Percentiles rank a stretch among this genome's conserved stretches.
Conservation (phyloP, 192 early-diverging fungal genomes). For the Backusella morwellensis region DNA sequence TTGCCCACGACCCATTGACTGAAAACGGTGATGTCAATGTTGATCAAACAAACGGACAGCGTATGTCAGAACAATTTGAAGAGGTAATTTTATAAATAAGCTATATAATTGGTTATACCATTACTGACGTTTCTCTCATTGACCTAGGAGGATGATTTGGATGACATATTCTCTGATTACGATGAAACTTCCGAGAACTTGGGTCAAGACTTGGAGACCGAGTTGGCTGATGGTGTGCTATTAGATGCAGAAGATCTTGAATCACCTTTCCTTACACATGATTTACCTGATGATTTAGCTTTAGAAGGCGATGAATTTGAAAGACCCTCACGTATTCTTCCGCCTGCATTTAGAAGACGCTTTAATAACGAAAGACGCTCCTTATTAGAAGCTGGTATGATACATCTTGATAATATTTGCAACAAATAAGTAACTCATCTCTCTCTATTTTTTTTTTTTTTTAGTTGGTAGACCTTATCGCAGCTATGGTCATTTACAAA, state of each 20-base stretch:
- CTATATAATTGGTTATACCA: not conserved
- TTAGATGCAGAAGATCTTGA: conserved; percentile 48
- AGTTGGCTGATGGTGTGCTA: conserved; percentile 52
- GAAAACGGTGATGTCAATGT: conserved; percentile 24
- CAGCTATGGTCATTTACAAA: conserved; percentile 29
- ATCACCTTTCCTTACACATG: conserved; percentile 33
- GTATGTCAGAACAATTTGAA: conserved; percentile 29
- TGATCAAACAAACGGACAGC: conserved; percentile 44
- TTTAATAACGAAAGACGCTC: conserved; percentile 8
- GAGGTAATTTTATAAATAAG: conserved; percentile 19
- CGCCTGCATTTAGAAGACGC: conserved; percentile 34
- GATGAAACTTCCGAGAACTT: conserved; percentile 42
- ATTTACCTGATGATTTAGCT: conserved; percentile 52
- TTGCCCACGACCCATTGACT: conserved; percentile 15
- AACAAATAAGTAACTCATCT: not conserved
- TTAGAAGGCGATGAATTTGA: conserved; percentile 44
- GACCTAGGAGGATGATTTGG: conserved; percentile 30
- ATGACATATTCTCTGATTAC: conserved; percentile 31
- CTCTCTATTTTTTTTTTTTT: not conserved
- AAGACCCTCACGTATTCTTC: conserved; percentile 35
- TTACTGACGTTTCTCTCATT: not conserved
- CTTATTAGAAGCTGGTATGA: not conserved
- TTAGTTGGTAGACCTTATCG: conserved; percentile 40
- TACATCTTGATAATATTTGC: not conserved
- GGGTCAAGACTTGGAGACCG: conserved; percentile 37